Conservation (phyloP, 2,329 filamentous ascomycete genomes). For the Diaporthe capsici region DNA sequence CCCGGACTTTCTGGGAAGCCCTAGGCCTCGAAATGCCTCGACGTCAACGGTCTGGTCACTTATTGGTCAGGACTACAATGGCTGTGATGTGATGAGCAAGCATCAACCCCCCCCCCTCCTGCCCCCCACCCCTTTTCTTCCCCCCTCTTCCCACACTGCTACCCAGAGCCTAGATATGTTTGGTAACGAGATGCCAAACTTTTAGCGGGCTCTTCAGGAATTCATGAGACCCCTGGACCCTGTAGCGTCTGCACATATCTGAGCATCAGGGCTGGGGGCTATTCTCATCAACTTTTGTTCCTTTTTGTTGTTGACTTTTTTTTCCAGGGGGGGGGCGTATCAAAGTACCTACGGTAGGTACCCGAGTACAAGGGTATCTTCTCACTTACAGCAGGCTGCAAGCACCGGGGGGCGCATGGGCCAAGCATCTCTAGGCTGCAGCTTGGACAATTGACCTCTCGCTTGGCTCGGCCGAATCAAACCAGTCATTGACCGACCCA, state of each 20-base stretch:
- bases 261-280: not conserved
- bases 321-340: not conserved
- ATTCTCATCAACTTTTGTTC: not conserved
- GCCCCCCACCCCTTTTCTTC: not conserved
- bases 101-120: not conserved
- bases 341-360: not conserved
- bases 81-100: slow-evolving; percentile 23
- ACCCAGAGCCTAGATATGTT: not conserved
- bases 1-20: slow-evolving; percentile 2
- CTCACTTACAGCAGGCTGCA: slow-evolving; percentile 27
- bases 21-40: slow-evolving; percentile 11
- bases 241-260: slow-evolving; percentile 1
- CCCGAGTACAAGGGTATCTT: not conserved
- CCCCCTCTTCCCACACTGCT: not conserved
- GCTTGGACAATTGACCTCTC: slow-evolving; percentile 23
- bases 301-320: not conserved
- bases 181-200: not conserved
- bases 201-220: not conserved
- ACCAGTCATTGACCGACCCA: slow-evolving; percentile 17
- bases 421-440: slow-evolving; percentile 29
- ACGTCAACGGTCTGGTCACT: slow-evolving; percentile 23
- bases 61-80: slow-evolving; percentile 7
- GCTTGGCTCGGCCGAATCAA: slow-evolving; percentile 34
- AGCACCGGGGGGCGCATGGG: slow-evolving; percentile 14
- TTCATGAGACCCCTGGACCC: not conserved